Percentiles rank a stretch among this genome's conserved stretches.
Evolutionary conservation across 257 asterid species (phyloP).

Genomic region (Craterostigma plantagineum): DNA sequence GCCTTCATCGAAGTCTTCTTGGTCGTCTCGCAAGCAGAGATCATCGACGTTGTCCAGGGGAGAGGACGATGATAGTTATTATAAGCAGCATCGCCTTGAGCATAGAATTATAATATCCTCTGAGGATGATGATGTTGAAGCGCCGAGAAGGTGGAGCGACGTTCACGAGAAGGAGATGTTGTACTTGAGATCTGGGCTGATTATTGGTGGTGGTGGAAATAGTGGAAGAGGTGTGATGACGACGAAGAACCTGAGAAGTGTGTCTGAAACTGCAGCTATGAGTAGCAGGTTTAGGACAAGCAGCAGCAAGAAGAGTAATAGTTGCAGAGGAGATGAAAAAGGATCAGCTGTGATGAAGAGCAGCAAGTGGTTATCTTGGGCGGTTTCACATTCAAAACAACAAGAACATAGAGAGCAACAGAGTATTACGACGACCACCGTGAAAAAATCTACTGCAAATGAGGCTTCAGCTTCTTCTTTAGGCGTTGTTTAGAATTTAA

Average conservation of each 20-base stretch:
- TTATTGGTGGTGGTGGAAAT: too few species aligned
- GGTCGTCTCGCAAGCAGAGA: conserved; percentile 7
- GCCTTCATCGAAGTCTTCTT: conserved; percentile 10
- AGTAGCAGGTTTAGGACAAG: conserved; percentile 51
- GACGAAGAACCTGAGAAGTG: conserved; percentile 50
- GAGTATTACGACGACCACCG: too few species aligned
- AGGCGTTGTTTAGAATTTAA: conserved; percentile 6
- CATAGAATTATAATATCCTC: conserved; percentile 61
- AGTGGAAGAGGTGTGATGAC: conserved; percentile 17
- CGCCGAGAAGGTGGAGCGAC: conserved; percentile 54
- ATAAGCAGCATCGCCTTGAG: conserved; percentile 34
- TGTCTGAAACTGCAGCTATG: conserved; percentile 76
- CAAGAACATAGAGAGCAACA: conserved; percentile 10
- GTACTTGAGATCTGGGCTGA: conserved; percentile 22
- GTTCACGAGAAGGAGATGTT: conserved; percentile 38
- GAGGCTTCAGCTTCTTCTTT: conserved; percentile 15
- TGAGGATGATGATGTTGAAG: conserved; percentile 7
- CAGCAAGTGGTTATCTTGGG: conserved; percentile 85
- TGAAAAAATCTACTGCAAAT: conserved; percentile 13
- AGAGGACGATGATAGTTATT: too few species aligned
- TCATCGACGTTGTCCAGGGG: background rate
- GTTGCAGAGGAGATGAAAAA: conserved; percentile 14
- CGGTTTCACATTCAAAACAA: conserved; percentile 60
- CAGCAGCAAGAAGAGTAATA: conserved; percentile 30
- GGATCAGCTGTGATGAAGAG: conserved; percentile 35